These are phyloP conservation scores for Allium fistulosum DNA, from an alignment of 106 monocot species.

Conservation along the genomic window DNA sequence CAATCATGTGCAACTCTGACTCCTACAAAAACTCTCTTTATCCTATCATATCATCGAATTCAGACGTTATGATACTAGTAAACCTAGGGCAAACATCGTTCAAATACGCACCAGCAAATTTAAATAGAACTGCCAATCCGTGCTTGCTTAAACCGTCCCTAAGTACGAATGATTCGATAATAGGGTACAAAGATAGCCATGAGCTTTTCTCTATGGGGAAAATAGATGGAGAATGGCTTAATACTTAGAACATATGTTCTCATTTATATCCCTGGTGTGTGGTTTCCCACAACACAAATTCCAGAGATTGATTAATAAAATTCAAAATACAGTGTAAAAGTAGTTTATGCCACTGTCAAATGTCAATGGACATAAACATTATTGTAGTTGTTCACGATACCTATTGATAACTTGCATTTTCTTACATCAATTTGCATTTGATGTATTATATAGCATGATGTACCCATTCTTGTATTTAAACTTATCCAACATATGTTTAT, in stretches of 20 bases:
- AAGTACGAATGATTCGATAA: not conserved
- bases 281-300: no score
- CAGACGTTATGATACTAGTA: slow-evolving; percentile 46
- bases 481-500: no score
- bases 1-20: slow-evolving; percentile 58
- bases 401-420: no score
- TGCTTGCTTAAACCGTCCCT: slow-evolving; percentile 23
- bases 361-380: no score
- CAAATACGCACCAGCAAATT: slow-evolving; percentile 57
- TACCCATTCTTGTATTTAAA: no score
- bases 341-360: no score
- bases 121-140: slow-evolving; percentile 39
- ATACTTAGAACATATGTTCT: not conserved
- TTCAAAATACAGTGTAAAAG: no score
- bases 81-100: slow-evolving; percentile 72
- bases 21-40: slow-evolving; percentile 48
- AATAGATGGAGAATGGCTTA: slow-evolving; percentile 20
- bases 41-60: slow-evolving; percentile 44
- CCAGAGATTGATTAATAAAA: no score
- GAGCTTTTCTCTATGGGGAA: slow-evolving; percentile 68
- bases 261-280: no score
- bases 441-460: no score
- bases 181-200: slow-evolving; percentile 36
- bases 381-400: no score
- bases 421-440: no score